Evolutionary conservation across 1,139 yeast species (phyloP).

Genomic region (Yamadazyma diddensiae): DNA sequence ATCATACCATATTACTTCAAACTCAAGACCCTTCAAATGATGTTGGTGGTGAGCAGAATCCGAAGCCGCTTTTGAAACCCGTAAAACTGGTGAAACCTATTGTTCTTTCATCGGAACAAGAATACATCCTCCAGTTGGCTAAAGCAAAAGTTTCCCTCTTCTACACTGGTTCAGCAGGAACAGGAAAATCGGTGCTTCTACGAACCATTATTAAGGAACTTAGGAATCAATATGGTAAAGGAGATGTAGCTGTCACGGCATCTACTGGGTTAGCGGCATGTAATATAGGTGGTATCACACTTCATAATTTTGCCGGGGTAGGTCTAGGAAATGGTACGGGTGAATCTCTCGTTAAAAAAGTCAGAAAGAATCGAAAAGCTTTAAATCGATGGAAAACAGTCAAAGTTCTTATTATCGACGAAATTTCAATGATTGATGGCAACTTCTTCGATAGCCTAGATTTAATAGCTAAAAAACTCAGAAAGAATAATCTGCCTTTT

Average conservation of each 20-base stretch:
- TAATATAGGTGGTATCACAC: constrained; percentile 82
- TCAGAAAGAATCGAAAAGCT: constrained; percentile 54
- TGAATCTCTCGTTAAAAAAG: constrained; percentile 47
- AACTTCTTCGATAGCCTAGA: constrained; percentile 68
- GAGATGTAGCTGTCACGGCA: constrained; percentile 79
- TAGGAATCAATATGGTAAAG: constrained; percentile 40
- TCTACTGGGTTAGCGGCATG: constrained; percentile 93
- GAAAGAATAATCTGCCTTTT: constrained; percentile 58
- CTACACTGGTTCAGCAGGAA: constrained; percentile 95
- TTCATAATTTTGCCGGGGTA: constrained; percentile 84
- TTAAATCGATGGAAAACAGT: constrained; percentile 58
- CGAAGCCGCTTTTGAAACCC: constrained; percentile 5
- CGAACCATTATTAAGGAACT: constrained; percentile 66
- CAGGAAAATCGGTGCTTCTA: constrained; percentile 84
- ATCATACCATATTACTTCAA: constrained; percentile 10
- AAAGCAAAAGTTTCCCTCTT: constrained; percentile 57
- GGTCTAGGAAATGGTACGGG: constrained; percentile 58
- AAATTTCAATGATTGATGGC: constrained; percentile 87
- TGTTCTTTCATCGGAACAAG: constrained; percentile 39
- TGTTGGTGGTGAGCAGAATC: neutral
- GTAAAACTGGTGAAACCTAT: constrained; percentile 8
- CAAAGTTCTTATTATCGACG: constrained; percentile 75
- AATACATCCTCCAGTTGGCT: constrained; percentile 35
- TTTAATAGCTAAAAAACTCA: constrained; percentile 54
- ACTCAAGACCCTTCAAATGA: constrained; percentile 6